These are phyloP conservation scores for Leishmania guyanensis DNA, from an alignment of 208 protist species.

Conservation along the genomic window DNA sequence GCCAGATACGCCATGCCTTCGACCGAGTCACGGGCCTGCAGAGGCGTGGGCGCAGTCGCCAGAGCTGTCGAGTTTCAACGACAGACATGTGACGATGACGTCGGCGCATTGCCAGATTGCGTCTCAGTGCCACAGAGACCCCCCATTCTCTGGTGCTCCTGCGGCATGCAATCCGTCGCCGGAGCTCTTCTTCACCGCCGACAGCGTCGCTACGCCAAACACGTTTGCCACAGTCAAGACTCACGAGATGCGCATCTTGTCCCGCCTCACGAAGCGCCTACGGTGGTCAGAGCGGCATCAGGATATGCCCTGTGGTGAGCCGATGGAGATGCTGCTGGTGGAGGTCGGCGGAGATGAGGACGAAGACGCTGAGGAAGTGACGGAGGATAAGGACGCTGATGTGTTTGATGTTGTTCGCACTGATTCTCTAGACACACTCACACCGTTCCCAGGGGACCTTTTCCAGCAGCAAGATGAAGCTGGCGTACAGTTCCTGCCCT, in stretches of 20 bases:
- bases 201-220: conserved; percentile 66
- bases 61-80: conserved; percentile 19
- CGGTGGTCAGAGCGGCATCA: conserved; percentile 20
- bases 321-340: conserved; percentile 30
- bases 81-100: neutral
- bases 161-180: neutral
- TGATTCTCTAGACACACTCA: no score
- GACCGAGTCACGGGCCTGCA: conserved; percentile 18
- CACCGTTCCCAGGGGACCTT: neutral
- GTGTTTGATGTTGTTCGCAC: neutral
- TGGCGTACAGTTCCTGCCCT: conserved; percentile 27
- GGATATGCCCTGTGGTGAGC: conserved; percentile 27
- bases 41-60: neutral
- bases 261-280: conserved; percentile 25
- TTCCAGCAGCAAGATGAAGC: neutral
- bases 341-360: conserved; percentile 15
- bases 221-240: conserved; percentile 57
- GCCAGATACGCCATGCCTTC: conserved; percentile 57
- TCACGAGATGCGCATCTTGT: conserved; percentile 37
- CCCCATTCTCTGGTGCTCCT: neutral
- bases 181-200: conserved; percentile 45
- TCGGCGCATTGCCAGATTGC: neutral
- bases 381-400: neutral
- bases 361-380: conserved; percentile 1
- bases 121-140: neutral